Percentiles rank a stretch among this genome's conserved stretches.
Conservation (phyloP, 2,329 filamentous ascomycete species). For the Hypomyces perniciosus region DNA sequence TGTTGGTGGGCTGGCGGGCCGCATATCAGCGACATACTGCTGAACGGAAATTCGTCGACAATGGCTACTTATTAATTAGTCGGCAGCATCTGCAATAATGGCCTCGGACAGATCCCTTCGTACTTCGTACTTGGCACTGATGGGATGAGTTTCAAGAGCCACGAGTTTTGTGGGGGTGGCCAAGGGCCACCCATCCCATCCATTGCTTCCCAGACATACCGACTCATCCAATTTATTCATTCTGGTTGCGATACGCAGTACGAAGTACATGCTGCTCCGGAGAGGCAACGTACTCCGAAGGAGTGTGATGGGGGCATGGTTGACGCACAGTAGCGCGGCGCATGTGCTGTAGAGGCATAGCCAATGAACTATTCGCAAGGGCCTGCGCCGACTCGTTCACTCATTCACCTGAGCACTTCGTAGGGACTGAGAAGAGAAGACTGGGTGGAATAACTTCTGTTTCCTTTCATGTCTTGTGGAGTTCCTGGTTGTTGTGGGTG, state of each 20-base stretch:
- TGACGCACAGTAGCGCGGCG: constrained; percentile 11
- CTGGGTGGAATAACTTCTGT: not conserved
- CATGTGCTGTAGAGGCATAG: not conserved
- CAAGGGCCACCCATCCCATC: not conserved
- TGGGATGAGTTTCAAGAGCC: not conserved
- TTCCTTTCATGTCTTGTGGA: too few species aligned
- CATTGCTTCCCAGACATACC: constrained; percentile 1
- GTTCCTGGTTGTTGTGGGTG: too few species aligned
- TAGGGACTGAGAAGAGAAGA: not conserved
- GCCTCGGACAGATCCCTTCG: not conserved
- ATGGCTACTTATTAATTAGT: not conserved
- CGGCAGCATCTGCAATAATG: not conserved
- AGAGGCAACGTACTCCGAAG: too few species aligned
- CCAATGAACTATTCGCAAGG: constrained; percentile 5
- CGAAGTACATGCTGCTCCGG: not conserved
- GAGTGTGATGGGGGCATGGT: too few species aligned
- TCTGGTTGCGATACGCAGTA: not conserved
- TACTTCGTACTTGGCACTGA: not conserved
- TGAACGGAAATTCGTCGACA: too few species aligned
- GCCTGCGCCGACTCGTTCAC: not conserved
- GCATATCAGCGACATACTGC: too few species aligned
- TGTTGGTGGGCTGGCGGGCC: too few species aligned
- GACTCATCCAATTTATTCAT: not conserved
- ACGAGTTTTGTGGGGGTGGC: not conserved
- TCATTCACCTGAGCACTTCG: not conserved